These are phyloP conservation scores for Colletotrichum magnum DNA, from an alignment of 2,329 filamentous ascomycete genomes.

Conservation along the genomic window DNA sequence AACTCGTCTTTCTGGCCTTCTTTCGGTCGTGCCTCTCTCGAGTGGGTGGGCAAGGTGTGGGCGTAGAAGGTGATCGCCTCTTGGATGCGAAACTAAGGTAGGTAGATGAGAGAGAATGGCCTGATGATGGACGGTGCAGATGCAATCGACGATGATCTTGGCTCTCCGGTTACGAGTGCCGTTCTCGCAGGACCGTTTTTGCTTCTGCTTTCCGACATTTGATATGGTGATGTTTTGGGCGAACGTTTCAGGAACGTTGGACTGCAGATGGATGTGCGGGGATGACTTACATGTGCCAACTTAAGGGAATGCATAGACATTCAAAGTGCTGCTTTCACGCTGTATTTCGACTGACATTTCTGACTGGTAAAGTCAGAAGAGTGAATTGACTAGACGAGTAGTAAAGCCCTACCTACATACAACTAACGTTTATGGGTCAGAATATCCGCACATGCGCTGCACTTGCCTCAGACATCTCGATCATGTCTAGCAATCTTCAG, in stretches of 20 bases:
- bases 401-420: too few species aligned
- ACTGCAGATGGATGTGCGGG: background rate
- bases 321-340: too few species aligned
- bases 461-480: too few species aligned
- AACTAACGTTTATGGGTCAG: too few species aligned
- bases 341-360: too few species aligned
- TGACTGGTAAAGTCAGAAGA: too few species aligned
- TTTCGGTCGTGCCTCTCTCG: too few species aligned
- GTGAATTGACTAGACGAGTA: too few species aligned
- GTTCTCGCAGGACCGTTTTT: slow-evolving; percentile 6
- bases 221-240: background rate
- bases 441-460: too few species aligned
- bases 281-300: background rate
- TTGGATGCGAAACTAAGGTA: background rate
- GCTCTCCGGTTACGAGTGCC: background rate
- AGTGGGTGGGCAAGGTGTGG: background rate
- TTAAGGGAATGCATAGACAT: too few species aligned
- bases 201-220: background rate
- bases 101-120: background rate
- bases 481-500: too few species aligned
- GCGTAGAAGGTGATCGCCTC: background rate
- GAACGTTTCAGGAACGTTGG: background rate
- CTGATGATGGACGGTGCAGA: slow-evolving; percentile 16
- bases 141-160: slow-evolving; percentile 9
- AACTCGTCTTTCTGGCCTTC: background rate